These are phyloP conservation scores for Pythium pyrilobum DNA, from an alignment of 352 stramenopile species.

Conservation along the genomic window DNA sequence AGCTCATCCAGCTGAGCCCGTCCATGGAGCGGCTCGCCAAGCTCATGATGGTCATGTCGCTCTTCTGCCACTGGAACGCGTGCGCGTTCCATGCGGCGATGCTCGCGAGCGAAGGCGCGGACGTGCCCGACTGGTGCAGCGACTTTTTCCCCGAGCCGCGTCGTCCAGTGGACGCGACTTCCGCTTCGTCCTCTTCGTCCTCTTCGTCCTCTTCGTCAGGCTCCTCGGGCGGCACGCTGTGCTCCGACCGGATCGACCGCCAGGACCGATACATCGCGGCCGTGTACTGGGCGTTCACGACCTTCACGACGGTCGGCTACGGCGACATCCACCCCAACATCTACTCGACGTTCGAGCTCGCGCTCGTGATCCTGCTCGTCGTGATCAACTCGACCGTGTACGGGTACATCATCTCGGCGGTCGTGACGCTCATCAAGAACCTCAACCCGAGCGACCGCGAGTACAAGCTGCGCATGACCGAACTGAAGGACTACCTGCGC, in stretches of 20 bases:
- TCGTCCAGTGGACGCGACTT: background rate
- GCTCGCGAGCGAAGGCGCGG: conserved; percentile 47
- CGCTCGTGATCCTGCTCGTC: conserved; percentile 68
- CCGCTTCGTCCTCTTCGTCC: background rate
- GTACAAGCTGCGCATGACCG: conserved; percentile 67
- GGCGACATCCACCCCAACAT: conserved; percentile 69
- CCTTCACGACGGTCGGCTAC: conserved; percentile 88
- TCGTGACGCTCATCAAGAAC: conserved; percentile 81
- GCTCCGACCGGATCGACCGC: conserved; percentile 31
- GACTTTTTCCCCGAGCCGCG: conserved; percentile 32
- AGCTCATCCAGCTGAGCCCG: conserved; percentile 70
- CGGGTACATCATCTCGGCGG: conserved; percentile 75
- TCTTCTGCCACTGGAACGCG: conserved; percentile 85
- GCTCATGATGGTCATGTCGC: conserved; percentile 67
- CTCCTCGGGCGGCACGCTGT: conserved; percentile 18
- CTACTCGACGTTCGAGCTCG: conserved; percentile 68
- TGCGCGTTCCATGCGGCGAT: conserved; percentile 77
- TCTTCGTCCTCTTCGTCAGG: conserved; percentile 11
- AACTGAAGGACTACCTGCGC: conserved; percentile 85
- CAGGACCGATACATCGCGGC: conserved; percentile 68
- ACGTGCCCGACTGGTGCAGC: conserved; percentile 46
- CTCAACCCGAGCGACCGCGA: conserved; percentile 71
- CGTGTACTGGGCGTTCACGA: conserved; percentile 90
- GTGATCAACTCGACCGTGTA: conserved; percentile 80
- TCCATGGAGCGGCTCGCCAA: conserved; percentile 67